Conservation (phyloP, 371 early-diverging fungal genomes). For the Sporodiniella umbellata region DNA sequence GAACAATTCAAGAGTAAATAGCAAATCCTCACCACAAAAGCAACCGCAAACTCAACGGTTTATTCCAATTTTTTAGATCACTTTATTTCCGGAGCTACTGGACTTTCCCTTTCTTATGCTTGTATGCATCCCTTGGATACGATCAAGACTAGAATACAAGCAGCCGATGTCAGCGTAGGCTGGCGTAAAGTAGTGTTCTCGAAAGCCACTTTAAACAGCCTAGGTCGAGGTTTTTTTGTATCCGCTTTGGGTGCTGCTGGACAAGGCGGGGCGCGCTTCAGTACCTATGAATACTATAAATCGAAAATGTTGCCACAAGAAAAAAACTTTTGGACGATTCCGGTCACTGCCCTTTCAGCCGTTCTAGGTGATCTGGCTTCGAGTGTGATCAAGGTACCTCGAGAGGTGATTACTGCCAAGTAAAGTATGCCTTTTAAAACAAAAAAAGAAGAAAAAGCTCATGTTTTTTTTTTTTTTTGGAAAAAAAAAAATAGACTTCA, state of each 20-base stretch:
- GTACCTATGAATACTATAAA: constrained; percentile 77
- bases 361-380: constrained; percentile 75
- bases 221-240: constrained; percentile 68
- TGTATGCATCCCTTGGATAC: constrained; percentile 76
- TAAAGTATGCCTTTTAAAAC: constrained; percentile 6
- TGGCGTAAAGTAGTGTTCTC: constrained; percentile 50
- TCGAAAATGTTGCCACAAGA: constrained; percentile 48
- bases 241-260: constrained; percentile 71
- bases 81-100: constrained; percentile 66
- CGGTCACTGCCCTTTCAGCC: constrained; percentile 72
- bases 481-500: constrained; percentile 62
- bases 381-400: constrained; percentile 78
- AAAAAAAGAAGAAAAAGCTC: too few relatives aligned
- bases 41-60: not conserved
- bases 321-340: constrained; percentile 32
- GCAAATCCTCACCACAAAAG: not conserved
- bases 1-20: constrained; percentile 24
- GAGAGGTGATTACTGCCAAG: constrained; percentile 80
- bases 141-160: constrained; percentile 65
- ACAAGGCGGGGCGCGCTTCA: constrained; percentile 75
- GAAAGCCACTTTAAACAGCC: constrained; percentile 47
- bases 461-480: not conserved
- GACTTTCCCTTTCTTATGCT: constrained; percentile 65
- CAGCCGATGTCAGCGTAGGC: constrained; percentile 38
- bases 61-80: constrained; percentile 38